Conservation (phyloP, 169 alveolate genomes). For the Plasmodium cynomolgi region DNA sequence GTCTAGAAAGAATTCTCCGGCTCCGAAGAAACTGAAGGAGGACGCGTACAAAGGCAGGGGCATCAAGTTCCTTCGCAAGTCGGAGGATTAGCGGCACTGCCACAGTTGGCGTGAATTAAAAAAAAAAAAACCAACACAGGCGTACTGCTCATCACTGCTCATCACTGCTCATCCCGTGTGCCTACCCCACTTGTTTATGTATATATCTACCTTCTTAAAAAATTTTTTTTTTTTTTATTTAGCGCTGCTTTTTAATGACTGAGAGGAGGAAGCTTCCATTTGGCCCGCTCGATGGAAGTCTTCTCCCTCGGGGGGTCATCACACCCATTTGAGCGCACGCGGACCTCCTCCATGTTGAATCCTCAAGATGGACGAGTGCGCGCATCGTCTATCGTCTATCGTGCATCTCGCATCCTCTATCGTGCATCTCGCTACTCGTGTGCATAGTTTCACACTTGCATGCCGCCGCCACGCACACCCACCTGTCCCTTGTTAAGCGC, state of each 20-base stretch:
- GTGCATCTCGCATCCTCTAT: too few relatives aligned
- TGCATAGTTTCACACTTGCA: too few relatives aligned
- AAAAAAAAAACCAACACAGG: background rate
- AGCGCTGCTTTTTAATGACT: background rate
- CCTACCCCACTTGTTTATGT: background rate
- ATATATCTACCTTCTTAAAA: background rate
- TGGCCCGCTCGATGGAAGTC: background rate
- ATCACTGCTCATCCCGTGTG: background rate
- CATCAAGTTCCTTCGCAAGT: constrained; percentile 21
- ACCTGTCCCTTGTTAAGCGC: background rate
- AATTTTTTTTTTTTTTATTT: too few relatives aligned
- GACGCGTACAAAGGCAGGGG: constrained; percentile 29
- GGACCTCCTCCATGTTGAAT: background rate
- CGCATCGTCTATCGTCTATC: too few relatives aligned
- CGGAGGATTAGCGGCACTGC: background rate
- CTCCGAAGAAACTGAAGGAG: constrained; percentile 26
- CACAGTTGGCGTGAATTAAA: background rate
- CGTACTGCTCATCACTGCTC: too few relatives aligned
- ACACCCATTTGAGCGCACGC: background rate
- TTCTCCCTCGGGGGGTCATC: too few relatives aligned
- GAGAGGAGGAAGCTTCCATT: background rate
- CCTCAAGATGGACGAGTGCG: background rate
- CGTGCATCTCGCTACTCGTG: background rate
- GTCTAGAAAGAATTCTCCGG: constrained; percentile 28
- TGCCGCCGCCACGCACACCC: too few relatives aligned